phyloP scores from a whole-genome alignment of 1,284 basidiomycete genomes.

The Hemileia vastatrix region DNA sequence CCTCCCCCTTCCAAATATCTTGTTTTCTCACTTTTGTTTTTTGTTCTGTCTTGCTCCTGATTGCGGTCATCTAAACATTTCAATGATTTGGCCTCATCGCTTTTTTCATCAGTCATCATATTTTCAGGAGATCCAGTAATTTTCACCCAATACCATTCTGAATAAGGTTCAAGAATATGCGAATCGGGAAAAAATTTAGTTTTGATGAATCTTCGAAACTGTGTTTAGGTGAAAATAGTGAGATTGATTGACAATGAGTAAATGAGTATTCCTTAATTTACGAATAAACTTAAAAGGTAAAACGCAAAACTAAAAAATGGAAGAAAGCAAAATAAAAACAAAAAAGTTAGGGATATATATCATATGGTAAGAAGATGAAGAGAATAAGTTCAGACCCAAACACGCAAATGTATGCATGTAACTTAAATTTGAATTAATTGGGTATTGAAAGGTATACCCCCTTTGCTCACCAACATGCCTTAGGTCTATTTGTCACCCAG shows the following conservation, averaged over 20 bases:
- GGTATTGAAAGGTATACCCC: too few relatives aligned
- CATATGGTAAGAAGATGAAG: background rate
- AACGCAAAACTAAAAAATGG: too few relatives aligned
- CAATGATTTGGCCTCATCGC: too few relatives aligned
- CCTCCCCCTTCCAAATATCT: conserved; percentile 5
- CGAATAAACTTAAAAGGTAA: background rate
- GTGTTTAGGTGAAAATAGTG: background rate
- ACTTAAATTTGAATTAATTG: too few relatives aligned
- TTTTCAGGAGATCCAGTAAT: conserved; percentile 18
- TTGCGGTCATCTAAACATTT: too few relatives aligned
- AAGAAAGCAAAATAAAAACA: too few relatives aligned
- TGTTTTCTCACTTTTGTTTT: background rate
- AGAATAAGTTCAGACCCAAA: background rate
- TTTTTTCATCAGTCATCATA: too few relatives aligned
- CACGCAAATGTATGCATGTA: too few relatives aligned
- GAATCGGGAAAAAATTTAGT: conserved; percentile 20
- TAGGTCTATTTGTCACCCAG: conserved; percentile 23
- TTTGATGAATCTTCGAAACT: conserved; percentile 22
- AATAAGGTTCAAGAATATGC: conserved; percentile 14
- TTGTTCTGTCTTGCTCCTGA: too few relatives aligned
- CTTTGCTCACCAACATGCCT: background rate
- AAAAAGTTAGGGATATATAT: background rate
- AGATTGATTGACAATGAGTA: background rate
- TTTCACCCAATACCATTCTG: conserved; percentile 24
- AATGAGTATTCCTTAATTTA: background rate